Conservation (phyloP, 805 yeast species). For the Starmerella stigmatis region DNA sequence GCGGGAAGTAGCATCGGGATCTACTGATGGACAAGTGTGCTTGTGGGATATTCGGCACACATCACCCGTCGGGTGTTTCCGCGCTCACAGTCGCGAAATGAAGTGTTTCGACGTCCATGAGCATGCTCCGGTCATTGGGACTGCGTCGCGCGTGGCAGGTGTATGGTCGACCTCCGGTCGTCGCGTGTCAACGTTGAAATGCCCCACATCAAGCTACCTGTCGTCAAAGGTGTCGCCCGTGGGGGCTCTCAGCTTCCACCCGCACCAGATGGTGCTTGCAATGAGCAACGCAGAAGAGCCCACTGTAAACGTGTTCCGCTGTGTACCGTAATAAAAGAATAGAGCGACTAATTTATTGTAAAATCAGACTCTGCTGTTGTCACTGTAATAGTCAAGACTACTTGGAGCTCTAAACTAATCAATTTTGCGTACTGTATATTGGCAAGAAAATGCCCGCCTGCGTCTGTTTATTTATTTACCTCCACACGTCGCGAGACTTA, state of each 20-base stretch:
- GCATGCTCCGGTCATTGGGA: slow-evolving; percentile 88
- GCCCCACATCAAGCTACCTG: slow-evolving; percentile 28
- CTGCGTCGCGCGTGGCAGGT: slow-evolving; percentile 70
- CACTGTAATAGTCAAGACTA: too few relatives aligned
- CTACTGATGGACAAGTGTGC: slow-evolving; percentile 66
- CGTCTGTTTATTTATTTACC: too few relatives aligned
- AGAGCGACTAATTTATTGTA: background rate
- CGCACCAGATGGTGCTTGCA: slow-evolving; percentile 89
- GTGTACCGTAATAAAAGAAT: slow-evolving; percentile 3
- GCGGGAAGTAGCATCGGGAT: slow-evolving; percentile 76
- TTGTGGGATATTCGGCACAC: slow-evolving; percentile 77
- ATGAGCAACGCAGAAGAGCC: slow-evolving; percentile 40
- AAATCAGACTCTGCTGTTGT: too few relatives aligned
- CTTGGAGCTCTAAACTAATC: too few relatives aligned
- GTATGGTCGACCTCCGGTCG: slow-evolving; percentile 84
- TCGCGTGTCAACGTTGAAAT: slow-evolving; percentile 44
- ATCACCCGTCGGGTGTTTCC: slow-evolving; percentile 59
- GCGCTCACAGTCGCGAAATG: slow-evolving; percentile 44
- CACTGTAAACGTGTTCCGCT: slow-evolving; percentile 14
- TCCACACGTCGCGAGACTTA: too few relatives aligned
- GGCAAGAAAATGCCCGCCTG: too few relatives aligned
- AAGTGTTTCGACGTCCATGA: slow-evolving; percentile 79
- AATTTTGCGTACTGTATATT: too few relatives aligned
- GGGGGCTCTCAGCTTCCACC: slow-evolving; percentile 68
- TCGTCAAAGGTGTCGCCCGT: slow-evolving; percentile 39